Percentiles rank a stretch among this genome's conserved stretches.
These are phyloP conservation scores for Metschnikowia matae DNA, from an alignment of 805 yeast species.

Conservation along the genomic window DNA sequence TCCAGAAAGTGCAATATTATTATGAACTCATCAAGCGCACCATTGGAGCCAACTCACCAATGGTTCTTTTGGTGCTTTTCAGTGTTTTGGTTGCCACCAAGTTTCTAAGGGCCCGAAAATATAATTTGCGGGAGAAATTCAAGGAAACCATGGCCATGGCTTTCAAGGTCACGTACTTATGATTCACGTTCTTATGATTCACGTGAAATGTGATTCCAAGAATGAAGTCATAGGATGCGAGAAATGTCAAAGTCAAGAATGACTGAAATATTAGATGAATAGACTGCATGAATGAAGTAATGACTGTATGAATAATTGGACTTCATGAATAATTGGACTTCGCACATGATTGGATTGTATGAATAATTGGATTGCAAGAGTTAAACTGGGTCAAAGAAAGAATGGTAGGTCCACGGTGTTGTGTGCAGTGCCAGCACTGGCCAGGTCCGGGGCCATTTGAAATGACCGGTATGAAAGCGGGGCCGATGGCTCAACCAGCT, in stretches of 20 bases:
- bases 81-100: slow-evolving; percentile 20
- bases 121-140: slow-evolving; percentile 28
- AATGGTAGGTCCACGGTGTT: slow-evolving; percentile 41
- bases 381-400: slow-evolving; percentile 23
- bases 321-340: background rate
- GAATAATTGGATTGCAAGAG: background rate
- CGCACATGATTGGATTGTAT: background rate
- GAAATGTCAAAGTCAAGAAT: background rate
- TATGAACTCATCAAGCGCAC: slow-evolving; percentile 19
- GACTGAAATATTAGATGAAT: background rate
- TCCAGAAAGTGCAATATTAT: slow-evolving; percentile 2
- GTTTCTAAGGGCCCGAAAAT: slow-evolving; percentile 21
- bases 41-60: slow-evolving; percentile 27
- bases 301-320: background rate
- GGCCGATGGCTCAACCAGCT: background rate
- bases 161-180: slow-evolving; percentile 38
- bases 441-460: background rate
- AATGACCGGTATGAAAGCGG: slow-evolving; percentile 15
- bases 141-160: slow-evolving; percentile 41
- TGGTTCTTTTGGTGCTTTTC: slow-evolving; percentile 22
- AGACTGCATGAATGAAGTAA: background rate
- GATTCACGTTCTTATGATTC: background rate
- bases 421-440: background rate
- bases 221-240: no score
- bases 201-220: no score